Base-by-base conservation (phyloP, 1,284 basidiomycete genomes). In the Bjerkandera adusta region DNA sequence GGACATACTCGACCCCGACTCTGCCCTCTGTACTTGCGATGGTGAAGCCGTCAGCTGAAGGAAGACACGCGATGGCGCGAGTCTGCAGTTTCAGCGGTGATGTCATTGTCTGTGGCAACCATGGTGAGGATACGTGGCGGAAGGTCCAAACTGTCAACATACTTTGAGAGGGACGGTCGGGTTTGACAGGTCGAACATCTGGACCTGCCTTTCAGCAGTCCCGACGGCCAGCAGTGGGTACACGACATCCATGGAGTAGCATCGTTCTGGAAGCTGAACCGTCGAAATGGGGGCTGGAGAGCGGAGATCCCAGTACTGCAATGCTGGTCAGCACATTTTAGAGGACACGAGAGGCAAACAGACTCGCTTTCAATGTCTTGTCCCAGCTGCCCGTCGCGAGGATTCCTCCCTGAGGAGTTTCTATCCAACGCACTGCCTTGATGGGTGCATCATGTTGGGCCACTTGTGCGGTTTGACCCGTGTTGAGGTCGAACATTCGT, bases 61-160 rank as follows among this genome's bases (percentile, higher is more conserved):
- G n/a, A 1, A 96, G 94, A 65, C 91, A 95, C 4, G 86, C 79
- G 4, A 97, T 79, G 3, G 87, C 83, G 30, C 95, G 83, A 3
- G 95, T 97, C 68, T 98, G 96, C 87, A 89, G 92, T 64, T 94
- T 94, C 54, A 97, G 68, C 3, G 93, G 92, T 1, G 90, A 93
- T 26, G 75, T 71, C 57, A 91, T 80, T 13, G 77, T 82, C 87
- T 92, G 51, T 10, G 20, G 6, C 18, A 2, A 18, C 26, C 15
- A 30, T 30, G 27, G n/a, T 30, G 16, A 30, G 20, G 36, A n/a
- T 21, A 26, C 37, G 21, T 7, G 8, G 37, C 13, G 10, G 13
- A 39, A 20, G 12, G 20, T 30, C n/a, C 3, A 27, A 21, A n/a
- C 33, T 27, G 27, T 21, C 20, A 21, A 60, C 72, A 40, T 50